Percentiles rank a stretch among this genome's conserved stretches.
phyloP scores from a whole-genome alignment of 1,284 basidiomycete genomes.

The Puccinia coronata region DNA sequence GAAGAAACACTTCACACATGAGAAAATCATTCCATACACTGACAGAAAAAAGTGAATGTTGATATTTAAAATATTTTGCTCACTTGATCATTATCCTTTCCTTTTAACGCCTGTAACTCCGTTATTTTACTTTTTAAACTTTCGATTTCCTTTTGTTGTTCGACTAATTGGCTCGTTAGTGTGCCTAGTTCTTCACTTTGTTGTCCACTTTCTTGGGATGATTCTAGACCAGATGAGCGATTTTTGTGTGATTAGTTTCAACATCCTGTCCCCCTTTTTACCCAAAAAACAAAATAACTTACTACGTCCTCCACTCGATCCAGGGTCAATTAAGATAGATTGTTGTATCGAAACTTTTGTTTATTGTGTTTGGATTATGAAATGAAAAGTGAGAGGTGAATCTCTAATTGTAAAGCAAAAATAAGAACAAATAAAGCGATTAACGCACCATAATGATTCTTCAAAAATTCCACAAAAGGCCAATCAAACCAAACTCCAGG shows the following conservation, averaged over 20 bases:
- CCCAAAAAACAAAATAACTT: too few species aligned
- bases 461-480: constrained; percentile 98
- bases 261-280: too few species aligned
- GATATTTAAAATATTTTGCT: not conserved
- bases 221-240: constrained; percentile 57
- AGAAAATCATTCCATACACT: too few species aligned
- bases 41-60: too few species aligned
- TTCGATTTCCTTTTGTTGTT: constrained; percentile 75
- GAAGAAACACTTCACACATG: too few species aligned
- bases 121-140: constrained; percentile 60
- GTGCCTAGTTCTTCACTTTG: constrained; percentile 75
- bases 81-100: constrained; percentile 52
- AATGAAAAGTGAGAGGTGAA: constrained; percentile 1
- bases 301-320: constrained; percentile 56
- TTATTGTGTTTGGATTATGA: not conserved
- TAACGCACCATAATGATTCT: constrained; percentile 90
- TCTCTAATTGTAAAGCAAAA: constrained; percentile 11
- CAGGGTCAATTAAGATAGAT: constrained; percentile 63
- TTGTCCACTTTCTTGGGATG: constrained; percentile 70
- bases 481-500: constrained; percentile 93
- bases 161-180: constrained; percentile 74
- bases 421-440: constrained; percentile 3
- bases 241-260: too few species aligned
- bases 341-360: constrained; percentile 63
- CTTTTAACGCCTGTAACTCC: constrained; percentile 57